These are phyloP conservation scores for Alloascoidea africana DNA, from an alignment of 805 yeast species.

Conservation along the genomic window DNA sequence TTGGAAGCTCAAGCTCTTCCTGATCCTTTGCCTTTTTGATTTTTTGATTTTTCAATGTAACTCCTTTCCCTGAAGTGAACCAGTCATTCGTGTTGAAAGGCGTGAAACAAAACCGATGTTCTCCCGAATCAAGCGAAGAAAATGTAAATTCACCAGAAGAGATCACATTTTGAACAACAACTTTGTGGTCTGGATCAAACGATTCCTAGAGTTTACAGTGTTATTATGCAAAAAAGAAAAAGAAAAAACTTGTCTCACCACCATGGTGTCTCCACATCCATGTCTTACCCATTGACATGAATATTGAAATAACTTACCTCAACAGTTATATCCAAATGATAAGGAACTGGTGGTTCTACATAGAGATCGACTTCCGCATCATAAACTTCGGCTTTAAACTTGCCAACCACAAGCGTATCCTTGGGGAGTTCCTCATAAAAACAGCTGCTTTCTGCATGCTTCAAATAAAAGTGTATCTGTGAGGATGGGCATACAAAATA, in stretches of 20 bases:
- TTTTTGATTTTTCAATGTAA: too few relatives aligned
- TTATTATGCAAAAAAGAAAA: not conserved
- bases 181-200: conserved; percentile 73
- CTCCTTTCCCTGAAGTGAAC: conserved; percentile 40
- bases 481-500: too few relatives aligned
- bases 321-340: not conserved
- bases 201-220: conserved; percentile 29
- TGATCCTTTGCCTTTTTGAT: too few relatives aligned
- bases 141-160: conserved; percentile 59
- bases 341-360: not conserved
- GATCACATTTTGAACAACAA: conserved; percentile 47
- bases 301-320: too few relatives aligned
- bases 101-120: conserved; percentile 69
- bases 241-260: too few relatives aligned
- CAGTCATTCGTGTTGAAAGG: conserved; percentile 38
- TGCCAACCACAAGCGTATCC: conserved; percentile 68
- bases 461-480: conserved; percentile 72
- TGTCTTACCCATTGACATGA: too few relatives aligned
- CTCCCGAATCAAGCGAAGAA: conserved; percentile 73
- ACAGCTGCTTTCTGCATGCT: conserved; percentile 65
- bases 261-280: too few relatives aligned
- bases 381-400: conserved; percentile 6
- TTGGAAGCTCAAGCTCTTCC: too few relatives aligned
- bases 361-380: not conserved
- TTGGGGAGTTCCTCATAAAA: conserved; percentile 69